phyloP scores from a whole-genome alignment of 768 basidiomycete species.

The Lactifluus piperatus region DNA sequence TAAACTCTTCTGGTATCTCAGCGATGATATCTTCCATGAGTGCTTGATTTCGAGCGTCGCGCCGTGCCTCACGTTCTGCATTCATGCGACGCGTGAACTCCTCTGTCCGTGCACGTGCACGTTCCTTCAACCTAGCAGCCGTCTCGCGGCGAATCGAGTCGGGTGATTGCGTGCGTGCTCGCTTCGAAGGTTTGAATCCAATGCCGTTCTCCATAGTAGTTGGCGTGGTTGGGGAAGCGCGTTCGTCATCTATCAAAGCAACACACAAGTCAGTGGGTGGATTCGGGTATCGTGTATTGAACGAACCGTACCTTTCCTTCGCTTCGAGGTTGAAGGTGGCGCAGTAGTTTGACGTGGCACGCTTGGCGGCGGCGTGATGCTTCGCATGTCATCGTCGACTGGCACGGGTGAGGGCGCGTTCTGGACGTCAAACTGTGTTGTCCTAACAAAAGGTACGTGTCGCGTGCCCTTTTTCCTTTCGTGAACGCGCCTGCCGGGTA shows the following conservation, averaged over 20 bases:
- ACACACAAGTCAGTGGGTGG: not conserved
- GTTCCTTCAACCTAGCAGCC: constrained; percentile 30
- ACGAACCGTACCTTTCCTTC: constrained; percentile 8
- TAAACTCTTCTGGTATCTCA: constrained; percentile 18
- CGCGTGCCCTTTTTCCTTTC: constrained; percentile 2
- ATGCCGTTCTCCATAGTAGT: not conserved
- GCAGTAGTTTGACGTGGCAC: not conserved
- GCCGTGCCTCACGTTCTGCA: constrained; percentile 30
- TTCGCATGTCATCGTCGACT: constrained; percentile 6
- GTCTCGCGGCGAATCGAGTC: constrained; percentile 31
- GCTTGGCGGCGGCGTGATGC: constrained; percentile 4
- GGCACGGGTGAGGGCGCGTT: not conserved
- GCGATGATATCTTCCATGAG: constrained; percentile 34
- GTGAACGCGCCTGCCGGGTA: constrained; percentile 14
- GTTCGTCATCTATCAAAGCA: not conserved
- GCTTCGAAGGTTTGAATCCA: constrained; percentile 30
- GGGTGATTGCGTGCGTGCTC: constrained; percentile 44
- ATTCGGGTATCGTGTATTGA: not conserved
- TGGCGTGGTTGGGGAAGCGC: constrained; percentile 3
- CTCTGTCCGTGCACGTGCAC: constrained; percentile 36
- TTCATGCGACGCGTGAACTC: constrained; percentile 28
- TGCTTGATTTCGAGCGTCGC: constrained; percentile 30
- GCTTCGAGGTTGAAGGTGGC: constrained; percentile 8
- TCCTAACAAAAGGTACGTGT: not conserved
- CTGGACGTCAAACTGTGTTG: not conserved